phyloP scores from a whole-genome alignment of 2,329 filamentous ascomycete genomes.

The Diplodia mutila region DNA sequence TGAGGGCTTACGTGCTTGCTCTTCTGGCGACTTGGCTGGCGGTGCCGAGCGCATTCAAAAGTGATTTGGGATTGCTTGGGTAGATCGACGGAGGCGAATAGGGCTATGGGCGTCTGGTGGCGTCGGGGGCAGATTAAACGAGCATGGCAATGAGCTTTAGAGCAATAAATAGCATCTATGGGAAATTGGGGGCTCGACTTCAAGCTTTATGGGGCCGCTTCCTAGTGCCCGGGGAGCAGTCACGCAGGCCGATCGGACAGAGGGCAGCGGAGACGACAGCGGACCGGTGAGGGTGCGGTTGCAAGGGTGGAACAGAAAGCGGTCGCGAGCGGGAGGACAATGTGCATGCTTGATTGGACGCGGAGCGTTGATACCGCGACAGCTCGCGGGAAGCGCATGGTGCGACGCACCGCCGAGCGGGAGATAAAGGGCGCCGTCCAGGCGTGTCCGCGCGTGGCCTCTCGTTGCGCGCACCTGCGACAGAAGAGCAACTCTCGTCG shows the following conservation, averaged over 20 bases:
- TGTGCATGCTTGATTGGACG: slow-evolving; percentile 23
- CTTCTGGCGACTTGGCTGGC: slow-evolving; percentile 5
- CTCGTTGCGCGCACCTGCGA: slow-evolving; percentile 6
- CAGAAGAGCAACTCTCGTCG: not conserved
- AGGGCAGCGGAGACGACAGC: not conserved
- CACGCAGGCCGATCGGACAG: not conserved
- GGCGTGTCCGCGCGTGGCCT: slow-evolving; percentile 6
- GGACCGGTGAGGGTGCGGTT: not conserved
- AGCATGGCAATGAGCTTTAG: slow-evolving; percentile 3
- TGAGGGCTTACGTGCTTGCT: slow-evolving; percentile 1
- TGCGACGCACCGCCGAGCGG: not conserved
- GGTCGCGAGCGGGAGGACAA: not conserved
- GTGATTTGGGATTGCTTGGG: not conserved
- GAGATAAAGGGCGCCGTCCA: slow-evolving; percentile 7
- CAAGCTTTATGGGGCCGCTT: slow-evolving; percentile 16
- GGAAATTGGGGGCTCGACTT: not conserved
- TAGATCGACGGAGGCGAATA: slow-evolving; percentile 13
- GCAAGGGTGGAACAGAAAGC: not conserved
- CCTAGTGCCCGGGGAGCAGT: not conserved
- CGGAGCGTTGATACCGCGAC: not conserved
- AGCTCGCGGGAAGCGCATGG: not conserved
- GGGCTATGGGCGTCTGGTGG: slow-evolving; percentile 9
- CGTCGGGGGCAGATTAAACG: not conserved
- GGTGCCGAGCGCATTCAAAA: slow-evolving; percentile 2
- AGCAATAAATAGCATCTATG: slow-evolving; percentile 10